These are phyloP conservation scores for Didymella exigua DNA, from an alignment of 2,329 filamentous ascomycete genomes.

Conservation along the genomic window DNA sequence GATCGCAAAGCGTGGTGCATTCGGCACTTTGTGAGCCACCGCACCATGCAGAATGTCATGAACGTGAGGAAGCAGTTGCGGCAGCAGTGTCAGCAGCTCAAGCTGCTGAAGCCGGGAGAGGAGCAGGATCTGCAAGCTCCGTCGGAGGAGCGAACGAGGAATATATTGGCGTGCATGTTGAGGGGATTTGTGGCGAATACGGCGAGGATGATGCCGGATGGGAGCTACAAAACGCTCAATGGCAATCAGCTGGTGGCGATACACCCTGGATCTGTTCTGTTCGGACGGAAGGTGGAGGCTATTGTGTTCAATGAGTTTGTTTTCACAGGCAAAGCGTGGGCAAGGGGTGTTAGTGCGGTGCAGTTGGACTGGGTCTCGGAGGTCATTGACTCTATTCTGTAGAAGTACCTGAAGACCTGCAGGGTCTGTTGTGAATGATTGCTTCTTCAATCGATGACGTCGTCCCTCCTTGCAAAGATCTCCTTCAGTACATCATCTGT, in stretches of 20 bases:
- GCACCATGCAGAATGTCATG: slow-evolving; percentile 70
- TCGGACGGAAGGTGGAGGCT: slow-evolving; percentile 62
- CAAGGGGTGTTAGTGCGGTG: slow-evolving; percentile 65
- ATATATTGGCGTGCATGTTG: slow-evolving; percentile 64
- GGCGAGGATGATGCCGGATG: slow-evolving; percentile 64
- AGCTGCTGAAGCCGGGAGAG: slow-evolving; percentile 39
- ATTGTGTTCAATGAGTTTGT: slow-evolving; percentile 71
- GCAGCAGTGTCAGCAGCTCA: slow-evolving; percentile 59
- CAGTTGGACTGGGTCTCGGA: slow-evolving; percentile 67
- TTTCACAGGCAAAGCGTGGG: slow-evolving; percentile 68
- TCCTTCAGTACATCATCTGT: slow-evolving; percentile 77
- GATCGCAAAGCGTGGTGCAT: slow-evolving; percentile 67
- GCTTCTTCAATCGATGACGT: slow-evolving; percentile 59
- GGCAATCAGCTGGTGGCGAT: slow-evolving; percentile 68
- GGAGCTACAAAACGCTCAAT: slow-evolving; percentile 65
- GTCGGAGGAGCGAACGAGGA: slow-evolving; percentile 53
- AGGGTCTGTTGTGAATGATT: background rate
- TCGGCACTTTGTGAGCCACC: slow-evolving; percentile 64
- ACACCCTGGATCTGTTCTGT: slow-evolving; percentile 66
- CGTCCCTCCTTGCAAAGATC: slow-evolving; percentile 78
- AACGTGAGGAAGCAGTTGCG: slow-evolving; percentile 68
- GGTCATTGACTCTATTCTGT: slow-evolving; percentile 47
- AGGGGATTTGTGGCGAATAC: slow-evolving; percentile 66
- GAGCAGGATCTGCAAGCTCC: slow-evolving; percentile 19
- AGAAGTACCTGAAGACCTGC: background rate